Percentiles rank a stretch among this genome's conserved stretches.
Conservation (phyloP, 768 basidiomycete genomes). For the Tricholoma furcatifolium region DNA sequence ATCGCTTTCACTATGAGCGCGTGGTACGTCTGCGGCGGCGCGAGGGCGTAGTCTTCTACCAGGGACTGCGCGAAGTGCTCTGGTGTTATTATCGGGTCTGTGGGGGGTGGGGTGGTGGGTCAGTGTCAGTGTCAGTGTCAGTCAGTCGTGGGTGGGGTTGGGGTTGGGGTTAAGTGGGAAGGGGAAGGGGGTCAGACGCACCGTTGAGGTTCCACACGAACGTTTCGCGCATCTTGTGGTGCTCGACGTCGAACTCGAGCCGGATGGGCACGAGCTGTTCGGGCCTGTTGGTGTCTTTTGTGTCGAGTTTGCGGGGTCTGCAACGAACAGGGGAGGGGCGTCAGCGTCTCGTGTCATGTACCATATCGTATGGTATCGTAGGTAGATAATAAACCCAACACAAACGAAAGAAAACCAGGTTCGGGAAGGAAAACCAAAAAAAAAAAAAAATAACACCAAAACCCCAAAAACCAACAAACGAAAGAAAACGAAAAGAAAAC, state of each 20-base stretch:
- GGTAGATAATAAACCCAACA: no score
- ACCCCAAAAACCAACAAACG: conserved; percentile 2
- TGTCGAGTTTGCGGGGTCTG: conserved; percentile 61
- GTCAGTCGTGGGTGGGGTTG: background rate
- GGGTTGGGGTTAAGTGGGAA: background rate
- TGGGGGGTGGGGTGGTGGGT: no score
- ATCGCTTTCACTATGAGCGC: conserved; percentile 75
- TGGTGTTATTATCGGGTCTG: conserved; percentile 90
- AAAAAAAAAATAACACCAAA: no score
- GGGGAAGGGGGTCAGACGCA: conserved; percentile 39
- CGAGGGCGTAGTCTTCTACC: conserved; percentile 86
- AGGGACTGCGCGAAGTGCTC: conserved; percentile 88
- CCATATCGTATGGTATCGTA: no score
- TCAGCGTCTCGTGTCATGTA: no score
- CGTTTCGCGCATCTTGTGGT: conserved; percentile 91
- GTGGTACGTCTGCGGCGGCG: conserved; percentile 62
- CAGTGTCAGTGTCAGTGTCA: no score
- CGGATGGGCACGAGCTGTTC: conserved; percentile 93
- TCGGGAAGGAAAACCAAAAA: background rate
- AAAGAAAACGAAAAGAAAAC: conserved; percentile 10
- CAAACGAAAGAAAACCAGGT: no score
- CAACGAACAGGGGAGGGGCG: conserved; percentile 7
- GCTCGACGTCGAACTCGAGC: conserved; percentile 95
- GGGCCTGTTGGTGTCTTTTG: conserved; percentile 55
- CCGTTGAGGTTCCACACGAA: conserved; percentile 97